These are phyloP conservation scores for Colletotrichum caudatum DNA, from an alignment of 2,329 filamentous ascomycete genomes.

Conservation along the genomic window DNA sequence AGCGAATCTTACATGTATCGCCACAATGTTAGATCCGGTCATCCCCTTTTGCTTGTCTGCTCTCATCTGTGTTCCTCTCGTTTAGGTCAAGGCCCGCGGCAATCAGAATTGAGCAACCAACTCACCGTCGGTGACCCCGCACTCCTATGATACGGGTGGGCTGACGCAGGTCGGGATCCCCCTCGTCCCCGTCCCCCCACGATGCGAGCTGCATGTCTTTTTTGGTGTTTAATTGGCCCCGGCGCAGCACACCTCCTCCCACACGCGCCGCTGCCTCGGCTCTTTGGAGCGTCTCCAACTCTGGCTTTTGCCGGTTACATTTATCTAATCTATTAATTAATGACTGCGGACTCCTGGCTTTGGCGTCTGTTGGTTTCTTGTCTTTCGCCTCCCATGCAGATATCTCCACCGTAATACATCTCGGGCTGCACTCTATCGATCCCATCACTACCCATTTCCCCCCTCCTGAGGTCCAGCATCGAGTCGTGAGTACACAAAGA, in stretches of 20 bases:
- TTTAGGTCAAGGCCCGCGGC: background rate
- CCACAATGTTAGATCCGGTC: background rate
- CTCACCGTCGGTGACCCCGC: constrained; percentile 35
- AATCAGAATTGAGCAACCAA: constrained; percentile 20
- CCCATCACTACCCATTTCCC: no score
- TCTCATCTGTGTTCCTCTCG: background rate
- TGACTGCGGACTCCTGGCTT: background rate
- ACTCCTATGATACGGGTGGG: constrained; percentile 3
- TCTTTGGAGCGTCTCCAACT: constrained; percentile 36
- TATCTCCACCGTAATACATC: background rate
- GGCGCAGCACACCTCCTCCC: constrained; percentile 2
- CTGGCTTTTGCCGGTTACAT: constrained; percentile 16
- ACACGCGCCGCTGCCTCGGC: constrained; percentile 34
- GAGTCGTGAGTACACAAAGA: constrained; percentile 42
- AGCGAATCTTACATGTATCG: background rate
- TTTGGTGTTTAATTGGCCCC: constrained; percentile 9
- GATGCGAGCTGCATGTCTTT: constrained; percentile 9
- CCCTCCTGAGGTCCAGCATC: background rate
- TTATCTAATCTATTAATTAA: background rate
- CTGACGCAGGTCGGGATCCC: constrained; percentile 8
- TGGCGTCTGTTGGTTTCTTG: background rate
- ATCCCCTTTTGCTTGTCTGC: background rate
- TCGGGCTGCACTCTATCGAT: background rate
- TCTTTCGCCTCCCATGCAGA: constrained; percentile 1
- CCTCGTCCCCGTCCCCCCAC: constrained; percentile 14